Evolutionary conservation across 352 stramenopile genomes (phyloP).

Genomic region (Paralagenidium karlingii): DNA sequence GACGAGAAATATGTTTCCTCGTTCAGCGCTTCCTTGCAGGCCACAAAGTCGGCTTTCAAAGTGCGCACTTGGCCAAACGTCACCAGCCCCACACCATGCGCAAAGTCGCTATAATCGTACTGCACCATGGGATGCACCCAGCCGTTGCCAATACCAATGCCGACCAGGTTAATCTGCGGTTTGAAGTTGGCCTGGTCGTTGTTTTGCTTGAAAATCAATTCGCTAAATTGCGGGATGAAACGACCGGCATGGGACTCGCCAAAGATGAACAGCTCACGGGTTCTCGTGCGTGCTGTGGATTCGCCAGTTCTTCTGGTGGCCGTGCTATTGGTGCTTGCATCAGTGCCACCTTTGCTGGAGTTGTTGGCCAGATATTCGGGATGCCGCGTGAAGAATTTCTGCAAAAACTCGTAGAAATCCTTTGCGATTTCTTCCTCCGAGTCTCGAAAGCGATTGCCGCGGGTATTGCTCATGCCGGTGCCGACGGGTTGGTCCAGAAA

Average conservation of each 20-base stretch:
- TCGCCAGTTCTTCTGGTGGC: slow-evolving; percentile 9
- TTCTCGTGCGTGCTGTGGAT: too few species aligned
- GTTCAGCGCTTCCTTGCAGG: slow-evolving; percentile 68
- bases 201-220: slow-evolving; percentile 89
- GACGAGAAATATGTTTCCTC: slow-evolving; percentile 51
- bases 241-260: slow-evolving; percentile 95
- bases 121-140: slow-evolving; percentile 94
- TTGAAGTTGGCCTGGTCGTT: slow-evolving; percentile 3
- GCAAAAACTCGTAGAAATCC: slow-evolving; percentile 92
- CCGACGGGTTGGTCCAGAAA: slow-evolving; percentile 77
- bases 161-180: slow-evolving; percentile 54
- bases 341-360: too few species aligned
- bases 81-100: slow-evolving; percentile 88
- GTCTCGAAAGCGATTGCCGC: slow-evolving; percentile 30
- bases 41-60: slow-evolving; percentile 36
- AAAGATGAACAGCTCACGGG: slow-evolving; percentile 88
- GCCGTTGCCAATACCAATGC: slow-evolving; percentile 94
- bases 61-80: slow-evolving; percentile 59
- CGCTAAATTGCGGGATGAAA: slow-evolving; percentile 94
- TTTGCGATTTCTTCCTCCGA: slow-evolving; percentile 30
- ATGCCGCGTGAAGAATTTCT: slow-evolving; percentile 87
- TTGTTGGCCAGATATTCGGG: slow-evolving; percentile 45
- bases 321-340: slow-evolving; percentile 15
- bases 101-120: slow-evolving; percentile 92
- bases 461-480: slow-evolving; percentile 61